These are phyloP conservation scores for Kappamyces sp. DNA, from an alignment of 192 early-diverging fungal species.

Conservation along the genomic window DNA sequence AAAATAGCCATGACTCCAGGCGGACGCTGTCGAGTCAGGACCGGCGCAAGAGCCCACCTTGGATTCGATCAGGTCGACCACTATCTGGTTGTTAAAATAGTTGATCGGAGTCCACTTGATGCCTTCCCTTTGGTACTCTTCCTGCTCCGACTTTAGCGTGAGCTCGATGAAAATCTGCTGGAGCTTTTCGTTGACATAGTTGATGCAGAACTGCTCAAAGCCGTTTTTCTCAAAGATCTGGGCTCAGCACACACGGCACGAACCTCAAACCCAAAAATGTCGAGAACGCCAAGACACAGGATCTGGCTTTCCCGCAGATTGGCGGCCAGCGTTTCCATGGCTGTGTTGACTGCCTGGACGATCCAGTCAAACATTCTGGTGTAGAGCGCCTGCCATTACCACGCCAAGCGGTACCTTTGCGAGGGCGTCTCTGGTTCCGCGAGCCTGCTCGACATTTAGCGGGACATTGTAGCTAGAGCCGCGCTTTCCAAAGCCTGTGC, in stretches of 20 bases:
- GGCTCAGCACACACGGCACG: not conserved
- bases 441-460: conserved; percentile 86
- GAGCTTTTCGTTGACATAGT: conserved; percentile 95
- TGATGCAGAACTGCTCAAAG: conserved; percentile 99
- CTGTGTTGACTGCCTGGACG: conserved; percentile 81
- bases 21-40: conserved; percentile 51
- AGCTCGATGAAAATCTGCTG: conserved; percentile 99
- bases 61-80: conserved; percentile 97
- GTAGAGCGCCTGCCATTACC: conserved; percentile 53
- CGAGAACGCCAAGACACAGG: conserved; percentile 80
- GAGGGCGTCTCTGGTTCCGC: conserved; percentile 83
- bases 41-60: conserved; percentile 34
- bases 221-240: conserved; percentile 84
- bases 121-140: conserved; percentile 93
- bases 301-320: conserved; percentile 47
- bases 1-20: conserved; percentile 83
- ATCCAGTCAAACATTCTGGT: conserved; percentile 98
- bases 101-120: conserved; percentile 99
- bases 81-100: conserved; percentile 99
- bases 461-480: conserved; percentile 65
- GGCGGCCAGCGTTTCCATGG: conserved; percentile 55
- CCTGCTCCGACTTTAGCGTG: conserved; percentile 96
- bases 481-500: conserved; percentile 48
- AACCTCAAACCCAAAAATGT: conserved; percentile 97
- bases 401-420: conserved; percentile 61